Evolutionary conservation across 2,329 filamentous ascomycete species (phyloP).

Genomic region (Nemania bipapillata): DNA sequence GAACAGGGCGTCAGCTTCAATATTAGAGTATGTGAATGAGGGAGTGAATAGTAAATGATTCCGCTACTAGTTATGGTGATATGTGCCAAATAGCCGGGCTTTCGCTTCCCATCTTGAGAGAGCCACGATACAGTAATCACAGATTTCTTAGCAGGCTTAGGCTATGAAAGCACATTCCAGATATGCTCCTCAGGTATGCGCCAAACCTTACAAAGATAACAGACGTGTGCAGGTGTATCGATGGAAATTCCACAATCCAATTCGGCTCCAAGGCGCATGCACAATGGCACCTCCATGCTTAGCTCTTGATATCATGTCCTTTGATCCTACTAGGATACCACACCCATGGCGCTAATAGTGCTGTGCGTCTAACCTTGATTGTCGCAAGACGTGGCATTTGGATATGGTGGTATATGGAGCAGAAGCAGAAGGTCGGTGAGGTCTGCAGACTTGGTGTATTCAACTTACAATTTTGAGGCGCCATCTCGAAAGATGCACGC

Average conservation of each 20-base stretch:
- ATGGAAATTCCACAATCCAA: conserved; percentile 10
- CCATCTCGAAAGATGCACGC: conserved; percentile 40
- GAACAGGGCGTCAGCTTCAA: conserved; percentile 53
- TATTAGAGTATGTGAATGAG: conserved; percentile 25
- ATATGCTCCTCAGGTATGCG: not conserved
- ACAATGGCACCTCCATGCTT: not conserved
- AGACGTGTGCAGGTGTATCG: not conserved
- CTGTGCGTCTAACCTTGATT: not conserved
- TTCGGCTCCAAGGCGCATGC: not conserved
- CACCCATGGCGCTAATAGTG: not conserved
- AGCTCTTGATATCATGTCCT: not conserved
- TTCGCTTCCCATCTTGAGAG: no score
- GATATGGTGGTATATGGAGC: not conserved
- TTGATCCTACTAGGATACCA: not conserved
- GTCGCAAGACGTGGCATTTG: not conserved
- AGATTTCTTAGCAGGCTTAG: not conserved
- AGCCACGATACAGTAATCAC: not conserved
- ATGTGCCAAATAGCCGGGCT: no score
- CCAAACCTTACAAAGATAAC: not conserved
- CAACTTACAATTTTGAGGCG: conserved; percentile 48
- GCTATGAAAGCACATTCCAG: not conserved
- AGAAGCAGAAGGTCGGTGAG: conserved; percentile 3
- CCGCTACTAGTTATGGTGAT: not conserved
- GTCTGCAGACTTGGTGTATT: conserved; percentile 15
- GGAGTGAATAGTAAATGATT: not conserved